Conservation (phyloP, 140 eudicot species). For the Flaveria floridana region DNA sequence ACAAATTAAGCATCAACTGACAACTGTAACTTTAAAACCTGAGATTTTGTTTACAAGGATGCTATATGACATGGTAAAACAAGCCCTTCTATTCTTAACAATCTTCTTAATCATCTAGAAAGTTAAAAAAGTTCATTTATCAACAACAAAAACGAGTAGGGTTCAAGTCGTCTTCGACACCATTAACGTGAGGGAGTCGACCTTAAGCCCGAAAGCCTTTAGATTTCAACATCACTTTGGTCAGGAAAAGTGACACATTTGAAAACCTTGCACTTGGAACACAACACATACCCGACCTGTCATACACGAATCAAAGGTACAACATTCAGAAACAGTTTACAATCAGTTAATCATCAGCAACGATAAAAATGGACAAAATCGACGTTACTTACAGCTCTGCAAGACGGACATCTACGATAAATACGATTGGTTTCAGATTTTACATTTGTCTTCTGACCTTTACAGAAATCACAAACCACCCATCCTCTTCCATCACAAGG, state of each 20-base stretch:
- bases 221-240: conserved; percentile 51
- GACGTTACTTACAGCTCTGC: conserved; percentile 69
- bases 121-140: not conserved
- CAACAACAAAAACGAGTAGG: not conserved
- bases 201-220: conserved; percentile 11
- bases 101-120: conserved; percentile 2
- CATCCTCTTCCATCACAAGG: conserved; percentile 87
- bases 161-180: not conserved
- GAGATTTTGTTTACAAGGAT: not conserved
- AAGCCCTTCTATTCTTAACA: not conserved
- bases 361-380: not conserved
- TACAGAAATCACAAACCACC: conserved; percentile 79
- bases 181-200: not conserved
- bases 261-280: conserved; percentile 88
- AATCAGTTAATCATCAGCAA: not conserved
- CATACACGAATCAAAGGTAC: not conserved
- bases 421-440: conserved; percentile 64
- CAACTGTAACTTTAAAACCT: not conserved
- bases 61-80: not conserved
- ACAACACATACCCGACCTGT: conserved; percentile 70
- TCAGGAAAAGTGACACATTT: conserved; percentile 90
- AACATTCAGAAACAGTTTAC: conserved; percentile 14
- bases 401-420: conserved; percentile 90
- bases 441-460: conserved; percentile 86
- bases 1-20: not conserved